Conservation (phyloP, 768 basidiomycete species). For the Auriculariales sp. region DNA sequence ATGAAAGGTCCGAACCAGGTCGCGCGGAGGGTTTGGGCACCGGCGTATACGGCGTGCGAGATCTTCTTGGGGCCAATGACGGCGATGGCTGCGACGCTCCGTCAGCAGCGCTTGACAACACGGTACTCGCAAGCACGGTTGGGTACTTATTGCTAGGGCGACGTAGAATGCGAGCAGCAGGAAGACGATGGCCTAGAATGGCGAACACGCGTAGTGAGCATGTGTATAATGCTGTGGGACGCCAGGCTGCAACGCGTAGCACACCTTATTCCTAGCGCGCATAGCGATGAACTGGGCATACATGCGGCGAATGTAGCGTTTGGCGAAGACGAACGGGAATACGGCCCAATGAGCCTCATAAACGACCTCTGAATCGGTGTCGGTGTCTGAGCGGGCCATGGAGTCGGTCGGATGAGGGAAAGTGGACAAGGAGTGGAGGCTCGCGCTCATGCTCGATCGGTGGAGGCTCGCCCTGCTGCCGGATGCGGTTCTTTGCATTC, state of each 20-base stretch:
- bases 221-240: background rate
- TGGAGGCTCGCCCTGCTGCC: too few relatives aligned
- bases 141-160: background rate
- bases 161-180: background rate
- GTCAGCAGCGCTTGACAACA: too few relatives aligned
- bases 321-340: background rate
- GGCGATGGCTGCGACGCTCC: background rate
- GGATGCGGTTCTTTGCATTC: too few relatives aligned
- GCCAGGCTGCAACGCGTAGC: background rate
- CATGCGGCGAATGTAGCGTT: background rate
- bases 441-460: too few relatives aligned
- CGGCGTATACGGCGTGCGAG: conserved; percentile 36
- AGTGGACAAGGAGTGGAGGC: too few relatives aligned
- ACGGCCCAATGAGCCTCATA: background rate
- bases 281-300: background rate
- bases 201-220: background rate
- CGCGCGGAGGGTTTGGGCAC: conserved; percentile 43
- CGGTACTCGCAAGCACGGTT: too few relatives aligned
- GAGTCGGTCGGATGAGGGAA: too few relatives aligned
- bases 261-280: background rate
- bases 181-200: background rate
- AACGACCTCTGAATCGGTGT: too few relatives aligned
- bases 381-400: too few relatives aligned
- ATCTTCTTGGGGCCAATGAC: background rate
- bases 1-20: conserved; percentile 49